Evolutionary conservation across 1,284 basidiomycete species (phyloP).

Genomic region (Cryptococcus maquisensis): DNA sequence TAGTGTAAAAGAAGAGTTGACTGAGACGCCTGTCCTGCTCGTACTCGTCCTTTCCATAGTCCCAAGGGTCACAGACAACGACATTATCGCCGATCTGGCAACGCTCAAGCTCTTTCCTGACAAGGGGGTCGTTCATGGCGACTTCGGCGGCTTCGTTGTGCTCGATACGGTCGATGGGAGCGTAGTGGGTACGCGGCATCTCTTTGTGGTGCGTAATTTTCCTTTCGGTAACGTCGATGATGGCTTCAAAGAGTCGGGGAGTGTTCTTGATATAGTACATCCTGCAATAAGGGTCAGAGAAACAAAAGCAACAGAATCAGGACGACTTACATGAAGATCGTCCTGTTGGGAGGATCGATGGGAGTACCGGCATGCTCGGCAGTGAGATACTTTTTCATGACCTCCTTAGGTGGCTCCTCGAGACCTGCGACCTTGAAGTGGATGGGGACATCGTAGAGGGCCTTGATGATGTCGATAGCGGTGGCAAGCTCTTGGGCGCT

Average conservation of each 20-base stretch:
- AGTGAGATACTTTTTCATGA: neutral
- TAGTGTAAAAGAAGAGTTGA: neutral
- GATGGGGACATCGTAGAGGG: conserved; percentile 5
- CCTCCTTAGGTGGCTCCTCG: conserved; percentile 6
- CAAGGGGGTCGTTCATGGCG: conserved; percentile 4
- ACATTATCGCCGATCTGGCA: neutral
- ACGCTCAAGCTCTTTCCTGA: conserved; percentile 1
- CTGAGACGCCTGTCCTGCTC: neutral
- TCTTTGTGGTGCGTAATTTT: conserved; percentile 4
- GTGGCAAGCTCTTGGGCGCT: conserved; percentile 5
- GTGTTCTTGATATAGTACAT: conserved; percentile 13
- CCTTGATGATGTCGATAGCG: conserved; percentile 2
- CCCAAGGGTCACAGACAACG: conserved; percentile 7
- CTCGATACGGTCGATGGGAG: conserved; percentile 14
- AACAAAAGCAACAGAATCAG: neutral
- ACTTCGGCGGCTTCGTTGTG: conserved; percentile 8
- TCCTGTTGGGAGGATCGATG: conserved; percentile 2
- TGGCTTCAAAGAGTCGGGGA: conserved; percentile 5
- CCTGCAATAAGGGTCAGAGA: neutral
- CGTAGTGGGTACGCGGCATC: conserved; percentile 5
- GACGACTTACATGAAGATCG: conserved; percentile 5
- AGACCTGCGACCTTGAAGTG: conserved; percentile 10
- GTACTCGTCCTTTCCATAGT: conserved; percentile 1
- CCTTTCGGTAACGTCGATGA: conserved; percentile 9
- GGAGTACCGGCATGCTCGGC: conserved; percentile 1